These are phyloP conservation scores for Raddia guianensis DNA, from an alignment of 176 grass and related monocot genomes.

Conservation along the genomic window DNA sequence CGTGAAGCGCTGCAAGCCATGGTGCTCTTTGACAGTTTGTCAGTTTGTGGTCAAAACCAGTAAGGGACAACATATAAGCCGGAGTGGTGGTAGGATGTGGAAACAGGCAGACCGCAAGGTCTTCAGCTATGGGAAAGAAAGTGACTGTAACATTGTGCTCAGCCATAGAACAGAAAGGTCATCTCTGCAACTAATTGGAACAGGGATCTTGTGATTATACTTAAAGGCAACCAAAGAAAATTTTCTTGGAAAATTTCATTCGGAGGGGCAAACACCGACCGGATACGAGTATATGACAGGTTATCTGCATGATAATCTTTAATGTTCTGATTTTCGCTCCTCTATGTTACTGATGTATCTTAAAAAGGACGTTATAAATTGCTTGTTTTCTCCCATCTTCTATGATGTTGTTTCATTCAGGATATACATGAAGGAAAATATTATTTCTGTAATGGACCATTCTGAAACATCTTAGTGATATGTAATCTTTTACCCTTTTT, in stretches of 20 bases:
- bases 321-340: background rate
- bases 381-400: background rate
- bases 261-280: conserved; percentile 23
- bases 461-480: background rate
- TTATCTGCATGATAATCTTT: background rate
- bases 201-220: conserved; percentile 69
- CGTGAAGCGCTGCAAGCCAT: conserved; percentile 58
- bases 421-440: background rate
- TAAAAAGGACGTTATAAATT: background rate
- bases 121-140: conserved; percentile 37
- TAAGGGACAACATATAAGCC: conserved; percentile 46
- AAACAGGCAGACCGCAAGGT: conserved; percentile 31
- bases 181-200: conserved; percentile 46
- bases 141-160: conserved; percentile 29
- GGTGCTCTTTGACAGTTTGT: conserved; percentile 16
- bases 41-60: conserved; percentile 20
- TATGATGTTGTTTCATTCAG: background rate
- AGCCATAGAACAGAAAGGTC: conserved; percentile 55
- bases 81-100: conserved; percentile 29
- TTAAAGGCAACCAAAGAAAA: conserved; percentile 37
- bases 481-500: background rate
- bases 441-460: background rate
- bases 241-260: background rate
- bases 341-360: background rate
- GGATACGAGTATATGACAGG: conserved; percentile 17